A percentile compares a stretch with the other conserved stretches of the same genome.
phyloP scores from a whole-genome alignment of 225 moss, liverwort and hornwort species.

The Marchantia polymorpha region DNA sequence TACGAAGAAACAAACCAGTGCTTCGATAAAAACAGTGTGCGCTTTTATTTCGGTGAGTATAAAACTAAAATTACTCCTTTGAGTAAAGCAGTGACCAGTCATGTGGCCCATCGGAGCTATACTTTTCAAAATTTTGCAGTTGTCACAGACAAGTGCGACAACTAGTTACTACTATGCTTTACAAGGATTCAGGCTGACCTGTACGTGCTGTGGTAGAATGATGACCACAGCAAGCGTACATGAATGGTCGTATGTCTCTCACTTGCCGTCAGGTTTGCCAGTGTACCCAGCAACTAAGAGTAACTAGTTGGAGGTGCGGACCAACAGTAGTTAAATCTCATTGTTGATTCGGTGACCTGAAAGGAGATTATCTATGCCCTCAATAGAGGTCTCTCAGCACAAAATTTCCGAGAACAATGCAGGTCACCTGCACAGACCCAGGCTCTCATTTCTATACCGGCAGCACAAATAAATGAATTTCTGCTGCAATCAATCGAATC shows the following conservation, averaged over 20 bases:
- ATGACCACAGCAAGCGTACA: neutral
- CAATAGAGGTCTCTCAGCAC: slow-evolving; percentile 21
- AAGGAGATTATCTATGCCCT: slow-evolving; percentile 13
- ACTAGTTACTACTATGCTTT: slow-evolving; percentile 21
- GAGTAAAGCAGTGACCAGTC: neutral
- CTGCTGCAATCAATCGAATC: slow-evolving; percentile 32
- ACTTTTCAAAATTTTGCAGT: slow-evolving; percentile 4
- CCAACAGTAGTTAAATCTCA: slow-evolving; percentile 2
- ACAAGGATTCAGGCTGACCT: slow-evolving; percentile 23
- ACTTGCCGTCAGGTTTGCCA: slow-evolving; percentile 5
- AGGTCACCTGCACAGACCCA: slow-evolving; percentile 14
- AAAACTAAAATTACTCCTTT: neutral
- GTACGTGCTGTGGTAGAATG: slow-evolving; percentile 8
- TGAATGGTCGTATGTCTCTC: slow-evolving; percentile 16
- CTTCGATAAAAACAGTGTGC: neutral
- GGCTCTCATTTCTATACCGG: slow-evolving; percentile 21
- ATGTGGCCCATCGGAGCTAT: neutral
- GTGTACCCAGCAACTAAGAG: neutral
- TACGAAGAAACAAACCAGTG: too few species aligned
- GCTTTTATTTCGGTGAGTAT: slow-evolving; percentile 7
- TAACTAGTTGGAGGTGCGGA: neutral
- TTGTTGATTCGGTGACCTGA: neutral
- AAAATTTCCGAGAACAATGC: slow-evolving; percentile 23
- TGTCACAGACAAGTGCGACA: neutral
- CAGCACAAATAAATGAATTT: slow-evolving; percentile 14